A percentile compares a stretch with the other conserved stretches of the same genome.
Conservation (phyloP, 2,329 filamentous ascomycete genomes). For the Talaromyces funiculosus region DNA sequence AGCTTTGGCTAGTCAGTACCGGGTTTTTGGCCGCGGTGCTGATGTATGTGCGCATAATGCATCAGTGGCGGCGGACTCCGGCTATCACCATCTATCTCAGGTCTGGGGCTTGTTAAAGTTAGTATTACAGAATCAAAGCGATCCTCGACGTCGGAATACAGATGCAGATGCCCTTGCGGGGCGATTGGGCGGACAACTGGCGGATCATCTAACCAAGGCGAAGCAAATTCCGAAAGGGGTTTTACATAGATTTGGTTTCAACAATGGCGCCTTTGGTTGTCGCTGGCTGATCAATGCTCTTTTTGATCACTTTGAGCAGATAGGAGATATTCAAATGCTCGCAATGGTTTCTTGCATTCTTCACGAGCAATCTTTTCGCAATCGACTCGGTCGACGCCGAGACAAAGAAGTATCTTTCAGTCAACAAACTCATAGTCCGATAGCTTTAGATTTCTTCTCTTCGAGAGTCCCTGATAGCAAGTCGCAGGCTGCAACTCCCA, state of each 20-base stretch:
- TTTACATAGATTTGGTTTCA: constrained; percentile 40
- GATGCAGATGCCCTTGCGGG: constrained; percentile 65
- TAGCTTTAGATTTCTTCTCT: constrained; percentile 45
- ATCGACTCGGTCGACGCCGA: constrained; percentile 17
- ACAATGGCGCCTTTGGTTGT: constrained; percentile 51
- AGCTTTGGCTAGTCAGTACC: constrained; percentile 71
- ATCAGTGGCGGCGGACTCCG: constrained; percentile 64
- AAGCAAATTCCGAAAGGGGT: constrained; percentile 25
- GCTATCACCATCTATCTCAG: constrained; percentile 65
- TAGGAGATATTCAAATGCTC: constrained; percentile 60
- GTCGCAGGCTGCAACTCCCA: constrained; percentile 33
- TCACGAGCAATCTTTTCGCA: constrained; percentile 44
- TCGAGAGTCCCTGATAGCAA: constrained; percentile 38
- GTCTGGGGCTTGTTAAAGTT: constrained; percentile 79
- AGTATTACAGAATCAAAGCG: constrained; percentile 70
- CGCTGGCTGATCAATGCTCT: constrained; percentile 53
- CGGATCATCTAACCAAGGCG: constrained; percentile 27
- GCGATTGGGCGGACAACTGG: constrained; percentile 42
- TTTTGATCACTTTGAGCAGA: constrained; percentile 55
- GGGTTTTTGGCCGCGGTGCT: constrained; percentile 75
- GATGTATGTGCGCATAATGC: constrained; percentile 82
- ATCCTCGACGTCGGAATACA: constrained; percentile 58
- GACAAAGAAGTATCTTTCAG: constrained; percentile 24
- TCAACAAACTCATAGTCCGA: constrained; percentile 40
- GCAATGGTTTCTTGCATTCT: constrained; percentile 61